These are phyloP conservation scores for Fusarium irregulare DNA, from an alignment of 2,329 filamentous ascomycete species.

Conservation along the genomic window DNA sequence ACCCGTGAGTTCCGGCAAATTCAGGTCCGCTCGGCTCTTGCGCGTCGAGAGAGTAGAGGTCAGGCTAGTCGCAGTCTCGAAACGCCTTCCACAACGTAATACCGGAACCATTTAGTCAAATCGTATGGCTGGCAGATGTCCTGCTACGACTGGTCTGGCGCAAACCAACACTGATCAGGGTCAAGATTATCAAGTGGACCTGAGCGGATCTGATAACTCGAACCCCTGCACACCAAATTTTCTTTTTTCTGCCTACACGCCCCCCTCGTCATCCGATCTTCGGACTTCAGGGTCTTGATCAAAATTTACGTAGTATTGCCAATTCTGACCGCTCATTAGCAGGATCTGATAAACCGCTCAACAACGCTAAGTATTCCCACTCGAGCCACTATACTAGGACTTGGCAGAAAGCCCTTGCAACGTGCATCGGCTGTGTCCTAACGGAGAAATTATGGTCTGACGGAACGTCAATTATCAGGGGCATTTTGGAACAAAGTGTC, in stretches of 20 bases:
- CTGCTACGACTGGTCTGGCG: slow-evolving; percentile 11
- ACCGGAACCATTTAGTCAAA: slow-evolving; percentile 17
- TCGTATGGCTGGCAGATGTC: neutral
- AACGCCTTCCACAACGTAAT: slow-evolving; percentile 15
- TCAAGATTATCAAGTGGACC: slow-evolving; percentile 26
- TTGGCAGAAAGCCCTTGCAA: slow-evolving; percentile 2
- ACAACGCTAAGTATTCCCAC: neutral
- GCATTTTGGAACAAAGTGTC: neutral
- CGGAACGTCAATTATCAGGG: neutral
- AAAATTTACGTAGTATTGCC: neutral
- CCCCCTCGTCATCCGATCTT: slow-evolving; percentile 20
- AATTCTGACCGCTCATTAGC: slow-evolving; percentile 19
- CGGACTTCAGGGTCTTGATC: slow-evolving; percentile 15
- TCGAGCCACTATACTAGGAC: neutral
- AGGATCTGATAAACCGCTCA: slow-evolving; percentile 41
- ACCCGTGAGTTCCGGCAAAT: slow-evolving; percentile 19
- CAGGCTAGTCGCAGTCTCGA: slow-evolving; percentile 4
- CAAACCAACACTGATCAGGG: slow-evolving; percentile 25
- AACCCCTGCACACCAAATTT: slow-evolving; percentile 10
- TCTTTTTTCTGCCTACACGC: neutral
- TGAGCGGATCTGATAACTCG: slow-evolving; percentile 46
- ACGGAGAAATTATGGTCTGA: slow-evolving; percentile 6
- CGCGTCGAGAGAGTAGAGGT: neutral
- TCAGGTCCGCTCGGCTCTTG: slow-evolving; percentile 7
- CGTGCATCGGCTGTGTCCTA: neutral